phyloP scores from a whole-genome alignment of 1,284 basidiomycete species.

The Pseudomicrostroma phylloplanum region DNA sequence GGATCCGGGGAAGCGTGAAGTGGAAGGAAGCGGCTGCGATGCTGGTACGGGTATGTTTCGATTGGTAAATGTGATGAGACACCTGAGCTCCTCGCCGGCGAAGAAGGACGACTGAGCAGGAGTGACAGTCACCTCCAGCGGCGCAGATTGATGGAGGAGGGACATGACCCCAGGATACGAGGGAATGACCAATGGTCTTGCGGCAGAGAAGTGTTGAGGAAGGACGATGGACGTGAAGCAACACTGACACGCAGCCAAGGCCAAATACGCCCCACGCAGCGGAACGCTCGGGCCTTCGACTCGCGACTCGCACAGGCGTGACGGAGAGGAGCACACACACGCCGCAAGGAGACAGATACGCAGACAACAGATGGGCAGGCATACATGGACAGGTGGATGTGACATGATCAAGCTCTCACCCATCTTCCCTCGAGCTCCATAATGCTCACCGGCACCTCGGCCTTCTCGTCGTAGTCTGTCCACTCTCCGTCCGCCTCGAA shows the following conservation, averaged over 20 bases:
- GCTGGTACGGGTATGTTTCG: conserved; percentile 55
- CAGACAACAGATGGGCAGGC: too few relatives aligned
- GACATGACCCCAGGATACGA: too few relatives aligned
- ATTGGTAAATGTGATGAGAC: conserved; percentile 80
- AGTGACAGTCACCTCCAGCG: conserved; percentile 54
- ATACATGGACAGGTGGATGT: too few relatives aligned
- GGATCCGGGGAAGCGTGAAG: conserved; percentile 15
- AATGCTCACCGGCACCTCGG: conserved; percentile 26
- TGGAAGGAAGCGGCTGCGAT: conserved; percentile 52
- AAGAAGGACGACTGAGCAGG: conserved; percentile 84
- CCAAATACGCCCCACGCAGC: background rate
- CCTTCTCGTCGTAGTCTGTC: conserved; percentile 50
- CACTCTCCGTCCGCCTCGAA: conserved; percentile 47
- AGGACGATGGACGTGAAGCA: too few relatives aligned
- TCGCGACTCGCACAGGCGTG: too few relatives aligned
- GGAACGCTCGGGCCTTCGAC: too few relatives aligned
- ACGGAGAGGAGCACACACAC: too few relatives aligned
- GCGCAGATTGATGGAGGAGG: background rate
- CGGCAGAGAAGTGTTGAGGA: too few relatives aligned
- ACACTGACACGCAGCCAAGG: too few relatives aligned
- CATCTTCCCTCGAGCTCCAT: conserved; percentile 30
- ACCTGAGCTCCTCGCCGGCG: conserved; percentile 78
- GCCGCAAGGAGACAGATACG: too few relatives aligned
- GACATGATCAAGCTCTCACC: conserved; percentile 12
- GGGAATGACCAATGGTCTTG: too few relatives aligned